Percentiles rank a stretch among this genome's conserved stretches.
phyloP scores from a whole-genome alignment of 805 yeast species.

The Hanseniaspora lachancei region DNA sequence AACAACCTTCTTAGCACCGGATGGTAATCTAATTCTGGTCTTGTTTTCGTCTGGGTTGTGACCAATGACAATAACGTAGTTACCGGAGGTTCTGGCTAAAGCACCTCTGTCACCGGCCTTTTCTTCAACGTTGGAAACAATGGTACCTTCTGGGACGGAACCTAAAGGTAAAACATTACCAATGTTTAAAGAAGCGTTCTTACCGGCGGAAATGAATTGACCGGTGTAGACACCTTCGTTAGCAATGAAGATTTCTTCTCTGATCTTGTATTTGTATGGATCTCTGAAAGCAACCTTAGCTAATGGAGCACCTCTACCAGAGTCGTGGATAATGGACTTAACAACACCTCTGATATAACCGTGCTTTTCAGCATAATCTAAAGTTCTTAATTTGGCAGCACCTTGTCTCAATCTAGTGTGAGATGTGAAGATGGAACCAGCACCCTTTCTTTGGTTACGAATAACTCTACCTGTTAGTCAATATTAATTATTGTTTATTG shows the following conservation, averaged over 20 bases:
- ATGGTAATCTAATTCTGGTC: slow-evolving; percentile 98
- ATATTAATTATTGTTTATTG: neutral
- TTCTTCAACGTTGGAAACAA: slow-evolving; percentile 95
- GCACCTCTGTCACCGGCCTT: slow-evolving; percentile 99
- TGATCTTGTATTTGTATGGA: slow-evolving; percentile 95
- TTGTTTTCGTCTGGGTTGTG: slow-evolving; percentile 99
- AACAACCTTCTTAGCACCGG: slow-evolving; percentile 95
- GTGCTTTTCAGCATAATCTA: slow-evolving; percentile 98
- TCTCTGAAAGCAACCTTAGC: slow-evolving; percentile 98
- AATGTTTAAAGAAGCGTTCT: slow-evolving; percentile 90
- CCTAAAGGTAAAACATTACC: slow-evolving; percentile 97
- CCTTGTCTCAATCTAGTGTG: slow-evolving; percentile 99
- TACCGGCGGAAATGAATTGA: slow-evolving; percentile 97
- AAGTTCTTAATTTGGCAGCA: slow-evolving; percentile 98
- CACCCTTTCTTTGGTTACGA: slow-evolving; percentile 99
- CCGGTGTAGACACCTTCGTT: slow-evolving; percentile 99
- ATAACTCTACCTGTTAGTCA: slow-evolving; percentile 81
- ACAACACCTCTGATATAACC: slow-evolving; percentile 99
- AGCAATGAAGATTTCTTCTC: slow-evolving; percentile 98
- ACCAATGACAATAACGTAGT: slow-evolving; percentile 96
- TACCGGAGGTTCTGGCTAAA: slow-evolving; percentile 98
- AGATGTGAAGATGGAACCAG: slow-evolving; percentile 98
- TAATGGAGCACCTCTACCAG: slow-evolving; percentile 99
- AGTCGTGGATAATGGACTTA: slow-evolving; percentile 96
- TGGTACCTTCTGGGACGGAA: slow-evolving; percentile 98